phyloP scores from a whole-genome alignment of 2,329 filamentous ascomycete genomes.

The Anthostomella pinea region DNA sequence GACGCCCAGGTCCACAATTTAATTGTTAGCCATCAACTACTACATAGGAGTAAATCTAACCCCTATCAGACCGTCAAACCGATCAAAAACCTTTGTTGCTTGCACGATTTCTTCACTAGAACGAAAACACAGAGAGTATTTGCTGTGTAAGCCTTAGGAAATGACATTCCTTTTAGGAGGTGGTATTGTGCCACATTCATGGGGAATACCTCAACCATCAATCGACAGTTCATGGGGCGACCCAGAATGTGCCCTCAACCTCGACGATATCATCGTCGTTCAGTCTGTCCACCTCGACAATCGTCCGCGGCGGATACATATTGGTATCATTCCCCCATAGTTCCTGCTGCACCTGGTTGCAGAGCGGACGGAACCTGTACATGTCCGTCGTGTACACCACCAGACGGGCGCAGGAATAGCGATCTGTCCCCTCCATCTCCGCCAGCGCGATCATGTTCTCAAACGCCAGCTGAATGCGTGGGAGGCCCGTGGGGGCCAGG shows the following conservation, averaged over 20 bases:
- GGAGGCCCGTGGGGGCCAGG: slow-evolving; percentile 26
- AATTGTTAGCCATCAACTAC: too few species aligned
- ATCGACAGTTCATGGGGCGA: too few species aligned
- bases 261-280: slow-evolving; percentile 34
- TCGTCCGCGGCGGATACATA: slow-evolving; percentile 30
- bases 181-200: too few species aligned
- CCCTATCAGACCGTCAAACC: too few species aligned
- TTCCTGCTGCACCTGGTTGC: slow-evolving; percentile 31
- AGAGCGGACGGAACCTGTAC: slow-evolving; percentile 32
- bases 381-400: slow-evolving; percentile 35
- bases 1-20: too few species aligned
- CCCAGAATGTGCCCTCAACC: slow-evolving; percentile 31
- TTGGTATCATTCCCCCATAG: slow-evolving; percentile 29
- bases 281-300: slow-evolving; percentile 31
- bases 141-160: too few species aligned
- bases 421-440: slow-evolving; percentile 27
- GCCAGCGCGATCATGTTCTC: slow-evolving; percentile 32
- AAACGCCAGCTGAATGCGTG: slow-evolving; percentile 31
- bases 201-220: too few species aligned
- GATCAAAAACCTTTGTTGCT: too few species aligned
- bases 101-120: too few species aligned
- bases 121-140: too few species aligned
- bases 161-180: too few species aligned
- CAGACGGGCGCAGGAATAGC: slow-evolving; percentile 17
- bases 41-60: too few species aligned